Base-by-base conservation (phyloP, 179 eudicot species). In the Silene coronaria region DNA sequence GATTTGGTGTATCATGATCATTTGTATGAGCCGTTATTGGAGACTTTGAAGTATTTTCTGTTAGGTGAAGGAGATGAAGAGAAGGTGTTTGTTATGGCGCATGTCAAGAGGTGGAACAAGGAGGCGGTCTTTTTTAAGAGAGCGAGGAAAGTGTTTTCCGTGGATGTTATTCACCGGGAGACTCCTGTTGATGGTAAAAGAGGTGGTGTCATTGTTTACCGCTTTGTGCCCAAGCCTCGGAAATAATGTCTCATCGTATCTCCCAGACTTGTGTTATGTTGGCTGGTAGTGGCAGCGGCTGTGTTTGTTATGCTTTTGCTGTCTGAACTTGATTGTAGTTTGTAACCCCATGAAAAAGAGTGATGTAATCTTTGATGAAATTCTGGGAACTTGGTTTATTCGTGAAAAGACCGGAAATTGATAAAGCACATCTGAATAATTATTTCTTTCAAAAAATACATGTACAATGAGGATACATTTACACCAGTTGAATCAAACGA, bases 21-120 rank as follows among this genome's bases (percentile, higher is more conserved):
- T 62, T 80, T 92, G 4, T 94, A 80, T 57, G 89, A 85, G 23
- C 96, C 91, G 5, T 60, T 92, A 82, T 57, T 90, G 68, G 79
- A 84, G 55, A 94, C 97, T 2, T 65, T 92, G 75, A 82, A 72
- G 71, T 92, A 71, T 55, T 83, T 94, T 3, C 28, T 92, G 80
- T 3, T 80, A 21, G 80, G 79, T 0, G 12, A 80, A 68, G 12
- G 48, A 6, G 65, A 22, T 3, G 66, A 42, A n/a, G 72, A 78
- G 75, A 62, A 60, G 85, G 81, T 82, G 83, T 94, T 94, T 64
- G 24, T 94, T 67, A 94, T 94, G 98, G 92, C 87, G 65, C 98
- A 94, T 82, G 68, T 89, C 74, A 90, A 85, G 89, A 84, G 98
- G 84, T 94, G 98, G 98, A 92, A 88, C 84, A 94, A 92, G 76